Base-by-base conservation (phyloP, 2,329 filamentous ascomycete genomes). In the Sporothrix schenckii region DNA sequence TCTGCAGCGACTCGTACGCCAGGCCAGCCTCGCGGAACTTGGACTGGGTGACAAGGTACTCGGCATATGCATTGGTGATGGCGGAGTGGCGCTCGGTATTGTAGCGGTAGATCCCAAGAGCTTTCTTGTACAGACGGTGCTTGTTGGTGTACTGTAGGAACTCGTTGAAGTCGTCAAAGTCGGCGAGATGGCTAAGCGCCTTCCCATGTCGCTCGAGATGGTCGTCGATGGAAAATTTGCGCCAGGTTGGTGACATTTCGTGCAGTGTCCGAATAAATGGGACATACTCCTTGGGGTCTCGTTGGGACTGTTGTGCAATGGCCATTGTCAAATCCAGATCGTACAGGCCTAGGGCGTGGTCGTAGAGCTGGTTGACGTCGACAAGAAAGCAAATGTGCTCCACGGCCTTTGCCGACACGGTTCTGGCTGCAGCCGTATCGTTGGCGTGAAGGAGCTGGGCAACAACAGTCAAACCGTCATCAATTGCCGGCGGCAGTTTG, bases 381-480 rank as follows among this genome's bases (percentile, higher is more conserved):
- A 94, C 92, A 54, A 99, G 86, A 84, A 99, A 99, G 83, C 93
- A 98, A 72, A 99, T 97, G 77, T 99, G 95, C 78, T 97, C 93
- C 27, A 97, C 91, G 0, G 94, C 94, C 78, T 90, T 91, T 75
- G 63, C 24, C 11, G 47, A 52, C 19, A 52, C 27, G 14, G 47
- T 47, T 21, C 49, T 52, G 4, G 98, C 94, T 0, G 93, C 92
- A 74, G 94, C 85, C 68, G 89, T 86, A 54, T 88, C 83, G 66
- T 91, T 87, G 74, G 90, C 86, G 3, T 86, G 85, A 83, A 89
- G 86, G 49, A 99, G 82, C 69, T 89, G 86, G 4, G 92, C 90
- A 47, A 98, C 92, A 44, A 98, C 88, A 2, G 82, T 82, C 66
- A 99, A 83, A 2, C 93, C 95, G 72, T 94, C 90, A 71, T 96